These are phyloP conservation scores for Nyctanthes arbortristis DNA, from an alignment of 257 asterid genomes.

Conservation along the genomic window DNA sequence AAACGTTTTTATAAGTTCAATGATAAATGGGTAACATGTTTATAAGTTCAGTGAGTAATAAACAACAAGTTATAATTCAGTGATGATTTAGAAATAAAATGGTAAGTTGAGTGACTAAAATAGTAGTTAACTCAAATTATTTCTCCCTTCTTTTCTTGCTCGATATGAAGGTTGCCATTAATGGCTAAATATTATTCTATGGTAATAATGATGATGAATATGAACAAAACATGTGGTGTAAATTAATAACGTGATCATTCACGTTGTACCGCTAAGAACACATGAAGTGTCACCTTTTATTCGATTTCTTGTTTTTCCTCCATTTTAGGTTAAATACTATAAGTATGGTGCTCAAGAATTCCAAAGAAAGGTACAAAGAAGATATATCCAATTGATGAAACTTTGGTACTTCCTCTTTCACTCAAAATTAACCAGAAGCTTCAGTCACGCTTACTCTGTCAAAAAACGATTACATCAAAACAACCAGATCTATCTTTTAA, in stretches of 20 bases:
- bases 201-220: constrained; percentile 4
- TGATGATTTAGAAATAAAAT: too few species aligned
- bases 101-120: too few species aligned
- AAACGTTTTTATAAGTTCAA: too few species aligned
- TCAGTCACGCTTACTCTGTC: too few species aligned
- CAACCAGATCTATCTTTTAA: too few species aligned
- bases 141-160: background rate
- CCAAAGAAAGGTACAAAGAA: too few species aligned
- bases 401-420: background rate
- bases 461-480: too few species aligned
- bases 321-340: constrained; percentile 18
- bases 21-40: too few species aligned
- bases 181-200: background rate
- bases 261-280: constrained; percentile 18
- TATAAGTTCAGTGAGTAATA: too few species aligned
- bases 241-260: constrained; percentile 28
- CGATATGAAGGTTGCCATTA: background rate
- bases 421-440: too few species aligned
- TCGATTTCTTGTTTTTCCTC: constrained; percentile 15
- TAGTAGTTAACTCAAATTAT: background rate
- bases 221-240: constrained; percentile 26
- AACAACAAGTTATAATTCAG: too few species aligned
- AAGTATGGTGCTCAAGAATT: background rate
- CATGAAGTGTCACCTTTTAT: constrained; percentile 19
- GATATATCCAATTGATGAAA: background rate